phyloP scores from a whole-genome alignment of 805 yeast species.

The Cyberlindnera xishuangbannaensis region DNA sequence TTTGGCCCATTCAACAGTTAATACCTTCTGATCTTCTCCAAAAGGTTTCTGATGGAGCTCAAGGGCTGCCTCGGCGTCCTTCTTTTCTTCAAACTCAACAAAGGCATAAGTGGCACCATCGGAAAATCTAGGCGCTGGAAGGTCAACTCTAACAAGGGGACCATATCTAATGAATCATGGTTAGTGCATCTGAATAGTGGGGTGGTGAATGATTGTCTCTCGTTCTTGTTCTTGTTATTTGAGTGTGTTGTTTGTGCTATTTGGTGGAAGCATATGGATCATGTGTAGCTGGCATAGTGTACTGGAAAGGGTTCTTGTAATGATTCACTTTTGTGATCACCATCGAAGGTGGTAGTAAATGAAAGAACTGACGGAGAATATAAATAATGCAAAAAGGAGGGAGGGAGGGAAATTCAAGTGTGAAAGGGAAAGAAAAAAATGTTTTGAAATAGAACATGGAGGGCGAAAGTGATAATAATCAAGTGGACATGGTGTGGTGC shows the following conservation, averaged over 20 bases:
- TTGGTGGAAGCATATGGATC: neutral
- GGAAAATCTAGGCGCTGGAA: slow-evolving; percentile 56
- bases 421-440: no score
- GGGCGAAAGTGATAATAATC: no score
- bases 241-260: neutral
- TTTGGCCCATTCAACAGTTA: slow-evolving; percentile 51
- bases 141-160: slow-evolving; percentile 50
- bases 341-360: no score
- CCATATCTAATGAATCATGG: slow-evolving; percentile 38
- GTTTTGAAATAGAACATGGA: no score
- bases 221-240: neutral
- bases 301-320: no score
- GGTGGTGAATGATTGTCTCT: no score
- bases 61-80: slow-evolving; percentile 51
- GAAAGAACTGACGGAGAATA: no score
- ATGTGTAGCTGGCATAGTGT: neutral
- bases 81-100: slow-evolving; percentile 48
- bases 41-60: slow-evolving; percentile 39
- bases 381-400: neutral
- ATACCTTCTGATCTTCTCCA: slow-evolving; percentile 25
- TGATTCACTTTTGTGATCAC: no score
- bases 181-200: slow-evolving; percentile 1
- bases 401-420: neutral
- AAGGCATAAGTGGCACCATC: slow-evolving; percentile 59
- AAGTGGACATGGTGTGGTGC: no score